phyloP scores from a whole-genome alignment of 2,329 filamentous ascomycete species.

The Clonostachys sp. region DNA sequence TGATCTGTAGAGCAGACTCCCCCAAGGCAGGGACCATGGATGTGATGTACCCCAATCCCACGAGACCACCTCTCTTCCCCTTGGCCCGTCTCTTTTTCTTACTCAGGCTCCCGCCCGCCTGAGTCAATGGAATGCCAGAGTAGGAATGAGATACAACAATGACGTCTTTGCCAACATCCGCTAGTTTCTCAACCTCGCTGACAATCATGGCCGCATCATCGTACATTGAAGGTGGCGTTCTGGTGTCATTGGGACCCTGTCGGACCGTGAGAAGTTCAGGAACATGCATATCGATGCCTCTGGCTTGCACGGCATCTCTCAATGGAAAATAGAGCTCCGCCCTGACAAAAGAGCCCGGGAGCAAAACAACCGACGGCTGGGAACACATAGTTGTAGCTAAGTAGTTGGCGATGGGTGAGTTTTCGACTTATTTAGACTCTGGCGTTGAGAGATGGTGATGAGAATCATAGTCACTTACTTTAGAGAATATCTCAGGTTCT shows the following conservation, averaged over 20 bases:
- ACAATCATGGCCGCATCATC: constrained; percentile 26
- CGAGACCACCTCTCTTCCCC: constrained; percentile 29
- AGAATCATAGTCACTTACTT: too few relatives aligned
- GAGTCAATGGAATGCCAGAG: constrained; percentile 3
- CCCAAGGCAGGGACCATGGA: constrained; percentile 7
- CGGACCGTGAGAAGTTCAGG: neutral
- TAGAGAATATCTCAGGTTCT: too few relatives aligned
- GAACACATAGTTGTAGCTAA: too few relatives aligned
- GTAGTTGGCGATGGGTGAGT: too few relatives aligned
- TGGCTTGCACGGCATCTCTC: neutral
- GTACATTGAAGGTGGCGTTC: constrained; percentile 15
- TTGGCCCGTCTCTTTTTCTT: constrained; percentile 21
- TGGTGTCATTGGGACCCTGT: neutral
- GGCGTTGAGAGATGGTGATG: too few relatives aligned
- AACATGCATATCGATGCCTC: neutral
- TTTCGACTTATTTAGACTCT: too few relatives aligned
- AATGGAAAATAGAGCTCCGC: neutral
- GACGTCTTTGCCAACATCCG: constrained; percentile 15
- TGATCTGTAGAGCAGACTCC: too few relatives aligned
- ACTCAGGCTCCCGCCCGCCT: constrained; percentile 23
- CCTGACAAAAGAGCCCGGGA: neutral
- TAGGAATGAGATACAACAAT: constrained; percentile 3
- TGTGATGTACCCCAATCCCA: constrained; percentile 20
- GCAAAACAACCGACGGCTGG: neutral
- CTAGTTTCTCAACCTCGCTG: constrained; percentile 21